Percentiles rank a stretch among this genome's conserved stretches.
Evolutionary conservation across 176 grass and related monocot genomes (phyloP).

Genomic region (Aegilops speltoides): DNA sequence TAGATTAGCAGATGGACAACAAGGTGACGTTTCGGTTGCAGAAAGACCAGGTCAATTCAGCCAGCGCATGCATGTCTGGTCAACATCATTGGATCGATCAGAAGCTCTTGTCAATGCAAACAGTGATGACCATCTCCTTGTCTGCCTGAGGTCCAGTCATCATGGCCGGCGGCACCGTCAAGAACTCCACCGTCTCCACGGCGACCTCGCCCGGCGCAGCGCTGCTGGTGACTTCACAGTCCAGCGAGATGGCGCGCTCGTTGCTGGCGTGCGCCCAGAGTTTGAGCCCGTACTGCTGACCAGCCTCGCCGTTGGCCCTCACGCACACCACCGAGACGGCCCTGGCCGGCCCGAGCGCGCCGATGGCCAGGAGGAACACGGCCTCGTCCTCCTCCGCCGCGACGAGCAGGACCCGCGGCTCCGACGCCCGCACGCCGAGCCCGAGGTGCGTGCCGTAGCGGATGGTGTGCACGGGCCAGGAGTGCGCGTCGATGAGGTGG

Average conservation of each 20-base stretch:
- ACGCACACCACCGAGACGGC: conserved; percentile 23
- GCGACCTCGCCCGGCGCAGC: background rate
- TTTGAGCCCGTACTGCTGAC: background rate
- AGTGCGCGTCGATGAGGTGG: background rate
- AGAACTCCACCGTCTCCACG: background rate
- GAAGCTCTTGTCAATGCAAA: background rate
- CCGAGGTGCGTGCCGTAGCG: background rate
- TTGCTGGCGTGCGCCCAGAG: conserved; percentile 5
- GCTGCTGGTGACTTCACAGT: background rate
- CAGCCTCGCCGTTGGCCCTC: background rate
- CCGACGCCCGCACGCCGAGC: background rate
- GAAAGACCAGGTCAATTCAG: background rate
- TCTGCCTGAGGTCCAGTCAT: background rate
- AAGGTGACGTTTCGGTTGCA: too few relatives aligned
- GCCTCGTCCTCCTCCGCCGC: background rate
- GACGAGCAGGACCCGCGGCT: conserved; percentile 11
- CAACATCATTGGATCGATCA: background rate
- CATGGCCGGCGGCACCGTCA: background rate
- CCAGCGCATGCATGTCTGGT: background rate
- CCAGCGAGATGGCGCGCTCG: background rate
- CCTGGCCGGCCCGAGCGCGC: background rate
- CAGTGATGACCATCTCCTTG: background rate
- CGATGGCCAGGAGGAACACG: conserved; percentile 22
- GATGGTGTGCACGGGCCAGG: background rate
- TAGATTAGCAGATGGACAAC: background rate